Evolutionary conservation across 1,284 basidiomycete species (phyloP), one percentile per base, ranked within the genome.

Genomic region (Moesziomyces aphidis): DNA sequence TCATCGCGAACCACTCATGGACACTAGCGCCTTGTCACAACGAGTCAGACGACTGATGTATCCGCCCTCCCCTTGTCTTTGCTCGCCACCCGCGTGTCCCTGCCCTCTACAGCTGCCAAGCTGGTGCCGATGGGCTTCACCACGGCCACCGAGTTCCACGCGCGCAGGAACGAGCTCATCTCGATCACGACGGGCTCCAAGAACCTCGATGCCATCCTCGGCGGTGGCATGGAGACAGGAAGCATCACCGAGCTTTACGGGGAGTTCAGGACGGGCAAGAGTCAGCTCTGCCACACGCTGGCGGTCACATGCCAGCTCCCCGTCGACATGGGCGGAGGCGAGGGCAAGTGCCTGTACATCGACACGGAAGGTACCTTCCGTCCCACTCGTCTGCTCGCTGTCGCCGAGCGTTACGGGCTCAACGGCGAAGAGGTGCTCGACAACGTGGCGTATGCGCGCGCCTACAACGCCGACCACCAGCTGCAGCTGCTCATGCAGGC

Each of bases 361-460:
- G 97, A 99, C 85, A 99, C 97, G 0, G 96, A 99, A 84, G 95
- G 95, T 11, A 99, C 97, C 4, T 99, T 99, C 88, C 94, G 97
- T 76, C 97, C 97, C 19, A 92, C 94, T 42, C 93, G 97, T 65
- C 88, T 99, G 58, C 88, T 99, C 31, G 93, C 96, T 0, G 94
- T 97, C 5, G 96, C 97, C 1, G 96, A 98, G 86, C 89, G 97
- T 55, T 95, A 92, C 83, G 97, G 97, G 8, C 87, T 99, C 77
- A 95, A 95, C 76, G 95, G 95, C 44, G 94, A 99, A 85, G 96
- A 98, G 85, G 97, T 98, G 4, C 87, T 99, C 71, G 97, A 99
- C 86, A 99, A 99, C 80, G 93, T 99, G 46, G 97, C 97, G 13
- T 99, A 99, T 86, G 97, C 97, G 1, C 89, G 97, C 79, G 97